Evolutionary conservation across 139 green algal species (phyloP), one percentile per base, ranked within the genome.

Genomic region (Auxenochlorella pyrenoidosa): DNA sequence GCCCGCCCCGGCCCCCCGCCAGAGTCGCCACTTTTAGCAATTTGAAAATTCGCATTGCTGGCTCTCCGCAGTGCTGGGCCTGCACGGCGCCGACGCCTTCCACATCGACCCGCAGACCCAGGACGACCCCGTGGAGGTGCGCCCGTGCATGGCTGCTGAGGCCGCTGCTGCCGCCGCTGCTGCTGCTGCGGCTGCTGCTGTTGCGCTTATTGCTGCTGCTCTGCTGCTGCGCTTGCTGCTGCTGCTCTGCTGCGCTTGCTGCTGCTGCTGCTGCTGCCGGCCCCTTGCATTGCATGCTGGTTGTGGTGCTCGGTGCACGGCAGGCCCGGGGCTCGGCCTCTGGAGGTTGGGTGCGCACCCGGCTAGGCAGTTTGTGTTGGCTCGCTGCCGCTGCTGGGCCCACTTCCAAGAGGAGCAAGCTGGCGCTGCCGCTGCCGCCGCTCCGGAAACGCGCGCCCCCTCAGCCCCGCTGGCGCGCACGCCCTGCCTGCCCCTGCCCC

Each of bases 51-150:
- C n/a, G n/a, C n/a, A n/a, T n/a, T n/a, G n/a, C n/a, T n/a, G n/a
- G n/a, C n/a, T n/a, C n/a, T n/a, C n/a, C 40, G 63, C 80, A 85
- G 80, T 85, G 80, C 63, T 85, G 63, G 80, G 80, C 58, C 40
- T 85, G 80, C 80, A 85, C 16, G 80, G 80, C 30, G 80, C 80
- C 5, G 80, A 85, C 40, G 80, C 80, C 4, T 85, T 85, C 40
- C 80, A 85, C 18, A 60, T 85, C 10, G 80, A 85, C 41, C 80
- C 80, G 13, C 80, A 85, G 63, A 85, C 80, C 4, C 66, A 77
- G 30, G 80, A 85, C 36, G 80, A 85, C 16, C 80, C 80, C 30
- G 80, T 85, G 63, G 80, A 85, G 63, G 80, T 85, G 80, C 10
- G 54, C 34, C 26, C 22, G 26, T 12, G 3, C 60, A 26, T 68